These are phyloP conservation scores for Austropuccinia psidii DNA, from an alignment of 1,284 basidiomycete genomes.

Conservation along the genomic window DNA sequence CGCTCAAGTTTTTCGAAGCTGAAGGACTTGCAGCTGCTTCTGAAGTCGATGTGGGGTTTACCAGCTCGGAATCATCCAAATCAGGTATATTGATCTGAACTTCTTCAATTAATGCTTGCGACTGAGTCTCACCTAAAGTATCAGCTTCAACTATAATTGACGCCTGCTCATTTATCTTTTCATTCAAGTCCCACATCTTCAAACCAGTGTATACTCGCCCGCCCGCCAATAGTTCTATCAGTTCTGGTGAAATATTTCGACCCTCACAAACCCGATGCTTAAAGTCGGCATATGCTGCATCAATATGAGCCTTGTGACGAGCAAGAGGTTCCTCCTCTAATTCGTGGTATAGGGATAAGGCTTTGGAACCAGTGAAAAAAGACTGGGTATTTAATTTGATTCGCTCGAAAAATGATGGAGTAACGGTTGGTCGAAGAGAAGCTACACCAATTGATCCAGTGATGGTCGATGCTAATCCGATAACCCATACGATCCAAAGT, in stretches of 20 bases:
- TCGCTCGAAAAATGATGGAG: conserved; percentile 49
- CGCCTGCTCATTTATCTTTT: conserved; percentile 34
- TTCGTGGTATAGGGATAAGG: conserved; percentile 46
- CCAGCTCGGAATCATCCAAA: too few relatives aligned
- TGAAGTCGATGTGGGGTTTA: background rate
- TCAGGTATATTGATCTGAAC: too few relatives aligned
- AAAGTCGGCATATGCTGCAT: conserved; percentile 48
- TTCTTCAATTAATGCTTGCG: too few relatives aligned
- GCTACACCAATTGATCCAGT: conserved; percentile 50
- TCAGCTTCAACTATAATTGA: background rate
- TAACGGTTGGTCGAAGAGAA: conserved; percentile 49
- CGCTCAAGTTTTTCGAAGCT: background rate
- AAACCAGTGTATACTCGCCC: conserved; percentile 50
- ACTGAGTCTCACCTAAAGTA: background rate
- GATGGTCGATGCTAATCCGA: conserved; percentile 46
- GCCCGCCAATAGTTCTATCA: conserved; percentile 48
- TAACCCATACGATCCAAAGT: background rate
- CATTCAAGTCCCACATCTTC: conserved; percentile 46
- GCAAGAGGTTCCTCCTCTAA: conserved; percentile 45
- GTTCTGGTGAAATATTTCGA: conserved; percentile 46
- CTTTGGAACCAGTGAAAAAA: conserved; percentile 48
- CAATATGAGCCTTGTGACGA: conserved; percentile 46
- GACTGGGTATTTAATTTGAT: conserved; percentile 48
- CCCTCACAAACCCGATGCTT: conserved; percentile 47
- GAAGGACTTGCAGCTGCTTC: background rate